phyloP scores from a whole-genome alignment of 2,329 filamentous ascomycete genomes.

The Venturiaceae sp. region DNA sequence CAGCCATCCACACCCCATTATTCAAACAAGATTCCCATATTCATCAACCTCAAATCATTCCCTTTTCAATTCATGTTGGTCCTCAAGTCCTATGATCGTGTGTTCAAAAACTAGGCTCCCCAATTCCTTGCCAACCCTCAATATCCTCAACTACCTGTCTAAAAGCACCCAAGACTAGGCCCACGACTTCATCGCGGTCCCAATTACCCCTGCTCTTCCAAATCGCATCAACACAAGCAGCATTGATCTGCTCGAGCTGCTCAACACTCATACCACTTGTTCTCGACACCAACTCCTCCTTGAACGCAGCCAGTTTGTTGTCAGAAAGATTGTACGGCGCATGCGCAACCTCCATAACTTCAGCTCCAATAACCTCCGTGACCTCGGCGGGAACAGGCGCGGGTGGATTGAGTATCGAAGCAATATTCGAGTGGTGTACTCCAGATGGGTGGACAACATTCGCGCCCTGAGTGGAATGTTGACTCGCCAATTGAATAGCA shows the following conservation, averaged over 20 bases:
- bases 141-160: background rate
- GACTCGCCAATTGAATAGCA: slow-evolving; percentile 27
- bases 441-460: background rate
- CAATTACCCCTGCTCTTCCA: slow-evolving; percentile 74
- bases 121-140: background rate
- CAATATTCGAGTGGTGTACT: slow-evolving; percentile 2
- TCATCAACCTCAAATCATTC: background rate
- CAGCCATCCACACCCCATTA: no score
- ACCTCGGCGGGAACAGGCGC: slow-evolving; percentile 18
- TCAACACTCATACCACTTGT: slow-evolving; percentile 80
- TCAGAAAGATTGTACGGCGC: slow-evolving; percentile 34
- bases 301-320: slow-evolving; percentile 45
- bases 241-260: slow-evolving; percentile 89
- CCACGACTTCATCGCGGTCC: slow-evolving; percentile 39
- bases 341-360: slow-evolving; percentile 30
- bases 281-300: slow-evolving; percentile 52
- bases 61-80: background rate
- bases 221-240: slow-evolving; percentile 79
- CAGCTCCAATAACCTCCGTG: slow-evolving; percentile 23
- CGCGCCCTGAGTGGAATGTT: slow-evolving; percentile 9
- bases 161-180: background rate
- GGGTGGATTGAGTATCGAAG: slow-evolving; percentile 2
- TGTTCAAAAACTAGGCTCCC: background rate
- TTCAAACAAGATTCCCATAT: background rate
- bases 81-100: no score